Evolutionary conservation across 1,139 yeast genomes (phyloP), one percentile per base, ranked within the genome.

Genomic region (Spathaspora sp.): DNA sequence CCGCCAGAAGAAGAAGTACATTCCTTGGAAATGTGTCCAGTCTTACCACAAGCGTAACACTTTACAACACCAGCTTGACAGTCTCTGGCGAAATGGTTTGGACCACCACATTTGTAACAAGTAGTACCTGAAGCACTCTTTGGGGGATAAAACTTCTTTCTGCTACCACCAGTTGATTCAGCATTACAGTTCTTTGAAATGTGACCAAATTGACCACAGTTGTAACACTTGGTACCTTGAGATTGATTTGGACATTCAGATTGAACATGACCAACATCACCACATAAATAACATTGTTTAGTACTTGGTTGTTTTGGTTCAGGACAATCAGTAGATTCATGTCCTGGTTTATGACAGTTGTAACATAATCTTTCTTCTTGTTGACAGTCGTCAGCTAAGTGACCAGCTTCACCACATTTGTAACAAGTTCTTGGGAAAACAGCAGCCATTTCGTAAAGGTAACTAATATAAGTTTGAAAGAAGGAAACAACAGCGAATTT

Each of bases 381-480:
- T 57, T 82, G 81, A 71, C 97, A 89, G 64, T 80, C 84, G 65
- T 86, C 95, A 53, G 96, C 96, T 63, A 88, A 79, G 76, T 89
- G 96, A 58, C 96, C 96, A 56, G 86, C 79, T 73, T 88, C 89
- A 62, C 97, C 96, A 74, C 97, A 90, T 71, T 88, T 89, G 79
- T 82, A 86, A 76, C 95, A 86, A 56, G 90, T 85, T 80, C 86
- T 85, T 72, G 89, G 89, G 74, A 82, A 85, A 67, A 80, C 78
- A 57, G 83, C 80, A 68, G 83, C 82, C 80, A 76, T 77, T 48
- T 50, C 56, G 15, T 31, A 31, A n/a, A n/a, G n/a, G 13, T n/a
- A 8, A n/a, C 36, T 31, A 31, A 13, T 13, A 13, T 15, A 31
- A 10, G 10, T 10, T 27, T 27, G 13, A 27, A 27, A 27, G 31